Evolutionary conservation across 2,329 filamentous ascomycete genomes (phyloP), one percentile per base, ranked within the genome.

Genomic region (Chrysoporthe puriensis): DNA sequence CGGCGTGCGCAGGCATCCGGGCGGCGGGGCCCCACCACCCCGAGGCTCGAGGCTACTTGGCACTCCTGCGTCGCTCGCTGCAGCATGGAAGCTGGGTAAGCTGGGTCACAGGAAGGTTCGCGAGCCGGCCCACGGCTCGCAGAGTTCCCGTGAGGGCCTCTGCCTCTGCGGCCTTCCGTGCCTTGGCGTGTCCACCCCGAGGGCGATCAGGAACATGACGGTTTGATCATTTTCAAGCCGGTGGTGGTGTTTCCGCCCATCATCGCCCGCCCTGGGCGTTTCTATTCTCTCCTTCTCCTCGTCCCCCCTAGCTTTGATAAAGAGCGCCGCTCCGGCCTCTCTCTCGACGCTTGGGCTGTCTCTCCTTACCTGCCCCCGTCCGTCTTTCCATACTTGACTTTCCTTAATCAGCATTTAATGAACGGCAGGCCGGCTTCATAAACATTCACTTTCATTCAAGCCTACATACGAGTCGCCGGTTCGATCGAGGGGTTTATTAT

Each of bases 321-420:
- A 77, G 83, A 84, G 82, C 82, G 79, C 82, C 82, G 82, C 82
- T 83, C 9, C 81, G 83, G 82, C 81, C 18, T 84, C 83, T 77
- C 69, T 72, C 72, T 73, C 76, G 76, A 78, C 77, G 76, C 75
- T 76, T 74, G 26, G 73, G 73, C 72, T 74, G 74, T 69, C 73
- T 78, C 77, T 76, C 73, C 67, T 66, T 66, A 34, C 64, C 64
- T 52, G 48, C 59, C 48, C 57, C 70, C 63, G 64, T 70, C 70
- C 36, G 67, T 72, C 67, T 61, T 54, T 67, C 52, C 52, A 34
- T 58, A 48, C 59, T 67, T 67, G 71, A 72, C 69, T 75, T 73
- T 66, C 62, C 59, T 69, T 75, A 76, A 72, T 74, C 75, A 71
- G 63, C 72, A 76, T 77, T 73, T 78, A 76, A 76, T 77, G 64